Evolutionary conservation across 306 rosid genomes (phyloP), one percentile per base, ranked within the genome.

Genomic region (Senna tora): DNA sequence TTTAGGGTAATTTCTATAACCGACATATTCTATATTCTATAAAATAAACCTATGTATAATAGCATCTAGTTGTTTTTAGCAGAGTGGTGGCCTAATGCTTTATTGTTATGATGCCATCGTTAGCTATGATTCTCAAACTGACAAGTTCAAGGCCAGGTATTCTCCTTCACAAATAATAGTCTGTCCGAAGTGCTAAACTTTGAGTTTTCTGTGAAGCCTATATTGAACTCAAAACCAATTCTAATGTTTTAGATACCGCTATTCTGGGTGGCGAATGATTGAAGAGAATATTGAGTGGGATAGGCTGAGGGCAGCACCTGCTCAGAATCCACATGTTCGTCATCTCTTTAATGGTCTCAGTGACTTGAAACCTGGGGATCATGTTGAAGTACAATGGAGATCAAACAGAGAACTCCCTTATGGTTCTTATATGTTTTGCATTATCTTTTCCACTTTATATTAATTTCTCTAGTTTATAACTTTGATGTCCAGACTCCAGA

Each of bases 361-460:
- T 32, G 83, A 85, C 71, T 80, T 87, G 14, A 82, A 55, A 61
- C 87, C 92, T 0, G 84, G 86, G 15, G 90, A 87, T 79, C 82
- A 81, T 72, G 67, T 87, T 7, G 92, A 87, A 76, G 80, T 87
- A 32, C 92, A 85, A 42, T 87, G 92, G 92, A 83, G 88, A 67
- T 76, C 78, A 67, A 74, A 53, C 77, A 87, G 54, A 50, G 84
- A 85, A 33, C 77, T 79, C 73, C 84, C 88, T 16, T 81, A 85
- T 43, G 89, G 92, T 87, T 16, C 51, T 67, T 75, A 66, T 1
- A 19, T 36, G 14, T 52, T 52, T 42, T 2, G n/a, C n/a, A n/a
- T n/a, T n/a, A n/a, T n/a, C n/a, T n/a, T n/a, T n/a, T n/a, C n/a
- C n/a, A n/a, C n/a, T n/a, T n/a, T n/a, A n/a, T n/a, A n/a, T n/a